Evolutionary conservation across 2,329 filamentous ascomycete species (phyloP).

Genomic region (Aureobasidium pullulans): DNA sequence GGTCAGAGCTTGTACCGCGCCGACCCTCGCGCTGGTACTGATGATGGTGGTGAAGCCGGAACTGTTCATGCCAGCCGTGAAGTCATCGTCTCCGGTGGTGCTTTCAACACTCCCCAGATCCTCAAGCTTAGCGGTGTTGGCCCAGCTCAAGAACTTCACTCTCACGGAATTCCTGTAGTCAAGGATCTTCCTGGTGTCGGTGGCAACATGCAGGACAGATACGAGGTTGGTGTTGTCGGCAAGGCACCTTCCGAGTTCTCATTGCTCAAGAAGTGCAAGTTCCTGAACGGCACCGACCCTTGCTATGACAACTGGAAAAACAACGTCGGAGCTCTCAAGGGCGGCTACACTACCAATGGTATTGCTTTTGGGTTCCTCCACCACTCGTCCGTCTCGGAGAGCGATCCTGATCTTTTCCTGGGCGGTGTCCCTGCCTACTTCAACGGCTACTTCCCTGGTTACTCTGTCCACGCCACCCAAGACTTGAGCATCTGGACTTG

Average conservation of each 20-base stretch:
- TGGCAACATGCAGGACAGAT: conserved; percentile 57
- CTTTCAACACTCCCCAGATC: conserved; percentile 58
- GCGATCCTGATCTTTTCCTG: conserved; percentile 48
- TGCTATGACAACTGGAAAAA: conserved; percentile 39
- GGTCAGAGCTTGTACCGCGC: conserved; percentile 34
- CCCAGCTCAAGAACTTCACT: conserved; percentile 44
- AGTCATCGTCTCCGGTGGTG: conserved; percentile 44
- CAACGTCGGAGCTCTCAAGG: conserved; percentile 29
- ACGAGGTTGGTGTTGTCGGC: conserved; percentile 46
- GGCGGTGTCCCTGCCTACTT: conserved; percentile 50
- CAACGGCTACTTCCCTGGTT: conserved; percentile 50
- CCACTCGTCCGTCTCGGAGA: conserved; percentile 32
- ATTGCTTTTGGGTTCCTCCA: conserved; percentile 44
- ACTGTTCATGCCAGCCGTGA: conserved; percentile 37
- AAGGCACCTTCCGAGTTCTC: conserved; percentile 30
- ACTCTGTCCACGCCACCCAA: conserved; percentile 37
- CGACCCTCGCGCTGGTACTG: conserved; percentile 26
- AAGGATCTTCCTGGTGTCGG: conserved; percentile 56
- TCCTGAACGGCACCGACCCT: conserved; percentile 29
- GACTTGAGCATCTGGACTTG: conserved; percentile 41
- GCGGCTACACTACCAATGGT: conserved; percentile 44
- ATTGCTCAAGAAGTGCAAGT: conserved; percentile 34
- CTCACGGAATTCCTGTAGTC: conserved; percentile 47
- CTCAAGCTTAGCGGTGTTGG: conserved; percentile 60
- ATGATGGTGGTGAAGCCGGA: conserved; percentile 31